Base-by-base conservation (phyloP, 129 eudicot genomes). In the Chrysanthemum makinoi region DNA sequence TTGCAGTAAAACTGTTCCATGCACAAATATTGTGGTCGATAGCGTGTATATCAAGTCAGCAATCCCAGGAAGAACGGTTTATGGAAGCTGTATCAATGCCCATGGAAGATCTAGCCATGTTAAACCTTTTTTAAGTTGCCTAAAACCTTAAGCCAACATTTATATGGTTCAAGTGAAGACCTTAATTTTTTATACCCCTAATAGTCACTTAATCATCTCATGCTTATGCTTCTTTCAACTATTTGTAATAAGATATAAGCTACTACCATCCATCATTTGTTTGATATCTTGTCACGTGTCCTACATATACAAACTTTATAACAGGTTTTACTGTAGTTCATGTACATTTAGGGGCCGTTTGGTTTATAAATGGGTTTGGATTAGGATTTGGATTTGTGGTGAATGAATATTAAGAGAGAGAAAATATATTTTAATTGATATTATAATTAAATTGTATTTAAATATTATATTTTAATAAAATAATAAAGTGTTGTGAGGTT, bases 1-100 rank as follows among this genome's bases (percentile, higher is more conserved):
- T 50, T 89, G 96, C 83, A 89, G 90, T 83, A 56, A 78, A 62
- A 89, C 30, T 17, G 59, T 74, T 59, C 88, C 84, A 10, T 89
- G 96, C 84, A 72, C 76, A 4, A 82, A 86, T 63, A 75, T 89
- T 57, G 69, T 39, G 47, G 35, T 89, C 18, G 85, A 84, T 53
- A 74, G 76, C 10, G 89, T 86, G 54, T 78, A 84, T 60, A 84
- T 89, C 59, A 65, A 43, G 76, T 75, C 93, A 19, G 17, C 80
- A 0, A 70, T 67, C 52, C 91, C 82, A 7, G 87, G 80, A 51
- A 84, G 75, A 72, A 77, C 43, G 33, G 81, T 83, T 49, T 65
- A 67, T 69, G 86, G 83, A 6, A 61, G 26, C 19, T 89, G 96
- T 76, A 53, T 55, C 70, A 86, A 86, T 78, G 88, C 96, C 20